Conservation (phyloP, 1,284 basidiomycete genomes). For the Anthracocystis setariae region DNA sequence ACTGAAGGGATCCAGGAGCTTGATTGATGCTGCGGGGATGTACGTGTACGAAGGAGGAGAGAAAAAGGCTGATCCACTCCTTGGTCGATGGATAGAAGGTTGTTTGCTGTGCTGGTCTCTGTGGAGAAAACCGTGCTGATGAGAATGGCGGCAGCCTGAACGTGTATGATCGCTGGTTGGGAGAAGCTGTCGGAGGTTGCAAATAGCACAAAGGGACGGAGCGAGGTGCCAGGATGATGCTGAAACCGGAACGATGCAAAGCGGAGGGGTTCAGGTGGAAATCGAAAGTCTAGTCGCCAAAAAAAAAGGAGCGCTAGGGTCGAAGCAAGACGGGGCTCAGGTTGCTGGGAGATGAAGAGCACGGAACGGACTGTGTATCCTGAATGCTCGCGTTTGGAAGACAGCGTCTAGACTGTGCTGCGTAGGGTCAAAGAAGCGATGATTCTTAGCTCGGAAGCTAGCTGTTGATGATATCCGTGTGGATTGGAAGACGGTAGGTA, state of each 20-base stretch:
- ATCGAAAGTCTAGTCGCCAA: no score
- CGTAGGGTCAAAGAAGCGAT: background rate
- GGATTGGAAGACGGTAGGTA: background rate
- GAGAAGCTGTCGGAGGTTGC: no score
- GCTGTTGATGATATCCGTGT: background rate
- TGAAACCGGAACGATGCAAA: no score
- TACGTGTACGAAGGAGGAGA: background rate
- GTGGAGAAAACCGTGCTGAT: background rate
- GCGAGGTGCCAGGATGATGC: background rate
- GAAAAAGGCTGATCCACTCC: background rate
- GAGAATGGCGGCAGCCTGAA: background rate
- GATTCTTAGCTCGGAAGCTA: constrained; percentile 4
- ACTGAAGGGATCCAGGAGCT: no score
- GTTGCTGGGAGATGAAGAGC: no score
- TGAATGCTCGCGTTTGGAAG: background rate
- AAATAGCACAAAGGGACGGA: background rate
- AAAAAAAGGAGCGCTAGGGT: no score
- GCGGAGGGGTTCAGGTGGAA: no score
- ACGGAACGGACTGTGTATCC: background rate
- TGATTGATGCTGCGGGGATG: no score
- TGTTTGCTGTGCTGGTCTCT: background rate
- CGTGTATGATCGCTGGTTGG: no score
- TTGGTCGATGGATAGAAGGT: background rate
- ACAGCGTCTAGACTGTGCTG: background rate
- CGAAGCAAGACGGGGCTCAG: no score